A percentile compares a stretch with the other conserved stretches of the same genome.
Evolutionary conservation across 352 stramenopile genomes (phyloP).

Genomic region (Globisporangium ultimum): DNA sequence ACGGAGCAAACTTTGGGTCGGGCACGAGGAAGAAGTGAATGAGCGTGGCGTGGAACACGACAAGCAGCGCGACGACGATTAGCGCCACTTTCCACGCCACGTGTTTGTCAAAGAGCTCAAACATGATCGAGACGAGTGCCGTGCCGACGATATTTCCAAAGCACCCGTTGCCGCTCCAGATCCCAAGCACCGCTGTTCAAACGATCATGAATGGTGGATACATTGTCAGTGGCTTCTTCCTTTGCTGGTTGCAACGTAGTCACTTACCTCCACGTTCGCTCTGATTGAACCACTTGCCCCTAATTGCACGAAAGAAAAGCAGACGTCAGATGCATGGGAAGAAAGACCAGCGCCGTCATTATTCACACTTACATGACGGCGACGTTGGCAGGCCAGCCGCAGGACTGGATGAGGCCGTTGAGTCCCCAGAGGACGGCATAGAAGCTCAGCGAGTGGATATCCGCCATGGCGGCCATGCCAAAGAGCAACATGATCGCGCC

Average conservation of each 20-base stretch:
- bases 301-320: conserved; percentile 20
- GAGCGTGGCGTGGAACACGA: conserved; percentile 86
- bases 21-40: conserved; percentile 82
- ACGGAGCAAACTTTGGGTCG: conserved; percentile 57
- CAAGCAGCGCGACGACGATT: conserved; percentile 78
- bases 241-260: not conserved
- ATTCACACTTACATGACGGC: conserved; percentile 75
- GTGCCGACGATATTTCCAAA: conserved; percentile 95
- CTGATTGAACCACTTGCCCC: conserved; percentile 93
- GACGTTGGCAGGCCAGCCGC: conserved; percentile 71
- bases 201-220: not conserved
- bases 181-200: conserved; percentile 83
- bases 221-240: too few relatives aligned
- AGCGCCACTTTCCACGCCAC: conserved; percentile 90
- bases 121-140: conserved; percentile 74
- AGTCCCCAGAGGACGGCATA: conserved; percentile 70
- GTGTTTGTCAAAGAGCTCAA: conserved; percentile 68
- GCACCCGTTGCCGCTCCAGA: conserved; percentile 97
- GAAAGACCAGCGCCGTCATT: conserved; percentile 36
- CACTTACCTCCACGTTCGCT: conserved; percentile 55
- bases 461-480: conserved; percentile 48
- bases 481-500: conserved; percentile 55
- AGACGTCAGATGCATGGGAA: conserved; percentile 34
- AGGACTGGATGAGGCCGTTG: conserved; percentile 83
- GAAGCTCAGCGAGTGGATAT: conserved; percentile 67